phyloP scores from a whole-genome alignment of 2,329 filamentous ascomycete species.

The Celoporthe dispersa region DNA sequence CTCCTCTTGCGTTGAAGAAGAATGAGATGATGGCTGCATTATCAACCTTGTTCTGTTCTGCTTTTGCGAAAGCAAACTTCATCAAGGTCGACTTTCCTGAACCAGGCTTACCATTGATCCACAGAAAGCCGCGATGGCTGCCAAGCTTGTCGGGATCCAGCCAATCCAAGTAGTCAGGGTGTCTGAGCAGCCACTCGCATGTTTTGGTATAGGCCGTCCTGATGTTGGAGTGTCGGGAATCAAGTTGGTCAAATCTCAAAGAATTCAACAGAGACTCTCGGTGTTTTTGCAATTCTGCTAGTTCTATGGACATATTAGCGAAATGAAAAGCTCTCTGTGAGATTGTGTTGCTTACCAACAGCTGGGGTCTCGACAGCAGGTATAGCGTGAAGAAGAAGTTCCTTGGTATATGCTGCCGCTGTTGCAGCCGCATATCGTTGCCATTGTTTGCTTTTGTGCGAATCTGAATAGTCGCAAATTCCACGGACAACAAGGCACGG shows the following conservation, averaged over 20 bases:
- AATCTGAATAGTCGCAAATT: conserved; percentile 44
- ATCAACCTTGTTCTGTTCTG: conserved; percentile 16
- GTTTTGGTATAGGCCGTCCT: conserved; percentile 41
- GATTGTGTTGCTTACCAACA: background rate
- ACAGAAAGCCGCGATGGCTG: conserved; percentile 44
- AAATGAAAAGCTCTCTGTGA: background rate
- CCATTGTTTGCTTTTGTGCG: conserved; percentile 40
- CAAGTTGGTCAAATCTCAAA: conserved; percentile 46
- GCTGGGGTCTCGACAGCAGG: background rate
- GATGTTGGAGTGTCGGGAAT: conserved; percentile 42
- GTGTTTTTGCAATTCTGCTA: background rate
- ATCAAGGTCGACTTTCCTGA: conserved; percentile 50
- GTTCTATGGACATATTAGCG: background rate
- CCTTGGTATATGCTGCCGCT: conserved; percentile 5
- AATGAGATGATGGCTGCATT: conserved; percentile 39
- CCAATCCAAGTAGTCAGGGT: conserved; percentile 44
- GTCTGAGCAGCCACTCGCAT: conserved; percentile 47
- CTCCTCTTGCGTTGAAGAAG: conserved; percentile 54
- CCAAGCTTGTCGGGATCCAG: conserved; percentile 34
- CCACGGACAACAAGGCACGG: conserved; percentile 41
- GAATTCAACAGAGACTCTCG: conserved; percentile 34
- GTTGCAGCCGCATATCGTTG: conserved; percentile 37
- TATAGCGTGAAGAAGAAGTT: background rate
- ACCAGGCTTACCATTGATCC: conserved; percentile 50
- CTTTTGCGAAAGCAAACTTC: conserved; percentile 39